phyloP scores from a whole-genome alignment of 1,284 basidiomycete genomes.

The Taiwanofungus camphoratus region DNA sequence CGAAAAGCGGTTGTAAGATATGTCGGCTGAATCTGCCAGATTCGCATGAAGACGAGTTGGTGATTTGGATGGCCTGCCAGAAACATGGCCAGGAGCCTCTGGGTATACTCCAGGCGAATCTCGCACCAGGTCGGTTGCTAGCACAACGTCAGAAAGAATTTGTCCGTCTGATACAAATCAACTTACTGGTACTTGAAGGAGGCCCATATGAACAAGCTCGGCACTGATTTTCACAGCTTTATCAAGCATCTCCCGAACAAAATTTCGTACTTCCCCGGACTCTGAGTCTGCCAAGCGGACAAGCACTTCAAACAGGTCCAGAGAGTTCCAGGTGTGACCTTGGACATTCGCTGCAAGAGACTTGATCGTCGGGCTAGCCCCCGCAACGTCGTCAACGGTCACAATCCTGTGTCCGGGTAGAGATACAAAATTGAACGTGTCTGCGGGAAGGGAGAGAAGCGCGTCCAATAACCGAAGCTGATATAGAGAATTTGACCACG shows the following conservation, averaged over 20 bases:
- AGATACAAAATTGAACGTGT: conserved; percentile 88
- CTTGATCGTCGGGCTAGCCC: conserved; percentile 83
- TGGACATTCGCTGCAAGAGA: conserved; percentile 82
- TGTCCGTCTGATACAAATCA: background rate
- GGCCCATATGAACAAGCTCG: conserved; percentile 90
- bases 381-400: conserved; percentile 79
- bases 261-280: conserved; percentile 61
- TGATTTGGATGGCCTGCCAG: conserved; percentile 90
- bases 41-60: conserved; percentile 93
- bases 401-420: conserved; percentile 79
- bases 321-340: conserved; percentile 89
- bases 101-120: conserved; percentile 81
- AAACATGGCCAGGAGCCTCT: conserved; percentile 87
- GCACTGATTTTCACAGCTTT: conserved; percentile 91
- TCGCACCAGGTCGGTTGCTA: conserved; percentile 83
- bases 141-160: background rate
- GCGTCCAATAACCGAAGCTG: conserved; percentile 87
- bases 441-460: conserved; percentile 80
- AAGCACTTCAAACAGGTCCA: conserved; percentile 88
- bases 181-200: conserved; percentile 85
- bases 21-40: conserved; percentile 86
- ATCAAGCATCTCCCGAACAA: conserved; percentile 85
- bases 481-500: conserved; percentile 82
- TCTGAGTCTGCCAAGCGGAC: conserved; percentile 73
- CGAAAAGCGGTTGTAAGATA: conserved; percentile 85